Evolutionary conservation across 768 basidiomycete genomes (phyloP).

Genomic region (Lactarius hengduanensis): DNA sequence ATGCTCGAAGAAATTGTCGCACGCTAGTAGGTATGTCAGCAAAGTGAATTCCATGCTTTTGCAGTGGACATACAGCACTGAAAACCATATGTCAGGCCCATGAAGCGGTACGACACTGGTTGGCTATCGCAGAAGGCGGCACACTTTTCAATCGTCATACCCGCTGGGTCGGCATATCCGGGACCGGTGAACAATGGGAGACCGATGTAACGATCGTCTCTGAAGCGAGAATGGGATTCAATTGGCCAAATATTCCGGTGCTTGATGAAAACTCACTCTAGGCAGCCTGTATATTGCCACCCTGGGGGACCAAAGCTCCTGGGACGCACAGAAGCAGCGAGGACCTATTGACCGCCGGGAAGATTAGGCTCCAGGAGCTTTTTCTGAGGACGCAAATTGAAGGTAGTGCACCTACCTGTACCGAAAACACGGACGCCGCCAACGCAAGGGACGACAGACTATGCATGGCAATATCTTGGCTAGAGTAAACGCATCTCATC

Average conservation of each 20-base stretch:
- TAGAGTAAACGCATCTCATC: not conserved
- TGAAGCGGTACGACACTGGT: slow-evolving; percentile 48
- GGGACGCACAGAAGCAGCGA: not conserved
- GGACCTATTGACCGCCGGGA: not conserved
- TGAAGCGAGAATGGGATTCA: not conserved
- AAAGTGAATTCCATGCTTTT: not conserved
- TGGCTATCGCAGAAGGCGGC: slow-evolving; percentile 43
- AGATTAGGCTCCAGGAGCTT: not conserved
- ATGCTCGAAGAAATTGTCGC: not conserved
- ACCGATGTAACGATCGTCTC: not conserved
- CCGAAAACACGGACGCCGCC: not conserved
- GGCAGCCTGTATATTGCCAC: not conserved
- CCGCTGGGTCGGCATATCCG: slow-evolving; percentile 43
- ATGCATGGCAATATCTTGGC: not conserved
- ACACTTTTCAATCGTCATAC: slow-evolving; percentile 61
- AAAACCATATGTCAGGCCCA: slow-evolving; percentile 63
- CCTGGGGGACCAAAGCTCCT: not conserved
- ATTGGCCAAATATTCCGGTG: not conserved
- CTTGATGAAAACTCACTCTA: not conserved
- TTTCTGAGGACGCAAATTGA: not conserved
- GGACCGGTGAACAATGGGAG: slow-evolving; percentile 47
- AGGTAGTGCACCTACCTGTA: not conserved
- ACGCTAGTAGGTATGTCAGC: not conserved
- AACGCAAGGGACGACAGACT: not conserved
- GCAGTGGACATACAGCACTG: slow-evolving; percentile 49